These are phyloP conservation scores for Saccharomycopsis sp. DNA, from an alignment of 805 yeast genomes.

Conservation along the genomic window DNA sequence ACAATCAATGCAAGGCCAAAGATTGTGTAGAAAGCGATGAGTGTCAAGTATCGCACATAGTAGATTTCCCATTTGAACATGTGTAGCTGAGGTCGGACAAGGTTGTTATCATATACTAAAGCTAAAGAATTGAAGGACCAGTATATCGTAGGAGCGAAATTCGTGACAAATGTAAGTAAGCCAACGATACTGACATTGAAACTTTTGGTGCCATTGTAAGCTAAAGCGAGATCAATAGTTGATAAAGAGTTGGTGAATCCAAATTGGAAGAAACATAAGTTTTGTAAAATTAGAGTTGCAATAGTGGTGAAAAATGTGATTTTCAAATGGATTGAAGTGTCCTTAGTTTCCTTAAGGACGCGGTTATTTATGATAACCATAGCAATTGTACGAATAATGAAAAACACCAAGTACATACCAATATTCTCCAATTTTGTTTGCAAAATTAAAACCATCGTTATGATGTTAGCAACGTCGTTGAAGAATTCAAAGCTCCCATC, in stretches of 20 bases:
- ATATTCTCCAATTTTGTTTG: slow-evolving; percentile 50
- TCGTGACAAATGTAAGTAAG: slow-evolving; percentile 68
- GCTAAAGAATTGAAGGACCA: slow-evolving; percentile 48
- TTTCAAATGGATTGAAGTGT: slow-evolving; percentile 11
- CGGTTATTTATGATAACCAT: slow-evolving; percentile 9
- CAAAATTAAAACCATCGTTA: slow-evolving; percentile 40
- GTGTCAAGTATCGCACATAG: slow-evolving; percentile 32
- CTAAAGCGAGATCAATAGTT: slow-evolving; percentile 82
- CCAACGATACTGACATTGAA: slow-evolving; percentile 73
- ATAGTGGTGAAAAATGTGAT: slow-evolving; percentile 23
- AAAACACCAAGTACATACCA: slow-evolving; percentile 44
- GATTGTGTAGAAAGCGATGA: slow-evolving; percentile 50
- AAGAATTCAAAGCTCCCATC: slow-evolving; percentile 25
- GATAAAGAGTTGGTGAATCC: slow-evolving; percentile 93
- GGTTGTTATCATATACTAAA: slow-evolving; percentile 28
- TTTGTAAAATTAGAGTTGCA: slow-evolving; percentile 52
- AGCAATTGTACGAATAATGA: slow-evolving; percentile 24
- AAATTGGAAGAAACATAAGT: slow-evolving; percentile 73
- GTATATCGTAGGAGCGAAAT: slow-evolving; percentile 78
- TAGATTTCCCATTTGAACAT: slow-evolving; percentile 30
- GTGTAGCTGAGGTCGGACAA: slow-evolving; percentile 11
- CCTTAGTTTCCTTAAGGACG: slow-evolving; percentile 8
- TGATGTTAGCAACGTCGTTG: slow-evolving; percentile 31
- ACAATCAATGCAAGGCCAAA: slow-evolving; percentile 51
- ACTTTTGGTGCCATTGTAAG: slow-evolving; percentile 78